Conservation (phyloP, 2,329 filamentous ascomycete genomes). For the Ascocoryne sarcoides region DNA sequence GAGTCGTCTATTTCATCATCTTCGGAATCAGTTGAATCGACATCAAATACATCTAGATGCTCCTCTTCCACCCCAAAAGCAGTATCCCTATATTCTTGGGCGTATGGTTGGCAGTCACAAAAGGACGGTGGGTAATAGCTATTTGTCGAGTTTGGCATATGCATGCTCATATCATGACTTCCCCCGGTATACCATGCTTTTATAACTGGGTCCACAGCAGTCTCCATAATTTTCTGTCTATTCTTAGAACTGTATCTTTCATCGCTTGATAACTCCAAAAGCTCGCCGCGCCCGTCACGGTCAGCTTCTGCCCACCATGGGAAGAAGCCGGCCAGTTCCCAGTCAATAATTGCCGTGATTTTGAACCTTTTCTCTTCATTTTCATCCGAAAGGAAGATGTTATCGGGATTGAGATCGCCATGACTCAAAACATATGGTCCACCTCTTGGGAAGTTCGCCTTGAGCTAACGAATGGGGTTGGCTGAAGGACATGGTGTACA, state of each 20-base stretch:
- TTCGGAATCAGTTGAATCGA: conserved; percentile 7
- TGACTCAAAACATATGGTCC: conserved; percentile 31
- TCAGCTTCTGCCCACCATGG: conserved; percentile 32
- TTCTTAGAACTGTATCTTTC: background rate
- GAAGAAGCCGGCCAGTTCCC: conserved; percentile 31
- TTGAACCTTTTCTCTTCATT: conserved; percentile 10
- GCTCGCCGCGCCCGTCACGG: background rate
- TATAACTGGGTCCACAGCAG: background rate
- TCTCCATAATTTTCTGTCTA: no score
- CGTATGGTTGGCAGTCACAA: conserved; percentile 4
- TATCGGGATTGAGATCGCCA: conserved; percentile 29
- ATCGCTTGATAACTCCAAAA: background rate
- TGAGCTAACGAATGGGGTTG: no score
- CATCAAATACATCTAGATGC: conserved; percentile 4
- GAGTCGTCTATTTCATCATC: conserved; percentile 1
- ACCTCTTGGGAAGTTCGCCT: conserved; percentile 7
- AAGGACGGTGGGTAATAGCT: conserved; percentile 2
- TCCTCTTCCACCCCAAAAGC: background rate
- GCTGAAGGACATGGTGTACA: no score
- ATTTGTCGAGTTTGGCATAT: conserved; percentile 2
- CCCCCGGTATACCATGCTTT: conserved; percentile 2
- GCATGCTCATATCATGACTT: conserved; percentile 1
- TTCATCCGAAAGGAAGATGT: conserved; percentile 32
- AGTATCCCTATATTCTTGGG: background rate
- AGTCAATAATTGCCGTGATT: conserved; percentile 32